phyloP scores from a whole-genome alignment of 2,329 filamentous ascomycete genomes.

The Aspergillus sp. region DNA sequence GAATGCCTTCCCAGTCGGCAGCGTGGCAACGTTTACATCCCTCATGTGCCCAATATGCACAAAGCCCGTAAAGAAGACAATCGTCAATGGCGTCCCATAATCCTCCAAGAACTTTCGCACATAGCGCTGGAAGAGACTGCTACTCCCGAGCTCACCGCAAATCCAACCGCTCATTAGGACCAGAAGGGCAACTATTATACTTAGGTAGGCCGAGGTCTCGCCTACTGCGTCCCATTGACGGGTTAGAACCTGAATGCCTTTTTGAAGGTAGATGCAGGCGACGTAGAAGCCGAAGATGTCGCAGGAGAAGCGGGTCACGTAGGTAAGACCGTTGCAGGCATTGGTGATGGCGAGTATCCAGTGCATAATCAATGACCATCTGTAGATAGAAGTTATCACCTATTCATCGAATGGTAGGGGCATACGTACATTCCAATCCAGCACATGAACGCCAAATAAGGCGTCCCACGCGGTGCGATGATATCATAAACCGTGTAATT shows the following conservation, averaged over 20 bases:
- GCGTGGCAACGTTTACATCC: constrained; percentile 59
- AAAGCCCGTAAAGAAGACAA: constrained; percentile 85
- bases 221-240: constrained; percentile 58
- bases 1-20: constrained; percentile 73
- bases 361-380: constrained; percentile 78
- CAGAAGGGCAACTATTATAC: constrained; percentile 66
- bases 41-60: constrained; percentile 78
- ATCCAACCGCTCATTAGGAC: constrained; percentile 71
- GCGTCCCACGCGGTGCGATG: constrained; percentile 65
- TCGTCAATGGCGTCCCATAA: constrained; percentile 75
- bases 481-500: constrained; percentile 94
- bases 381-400: constrained; percentile 22
- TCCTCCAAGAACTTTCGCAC: constrained; percentile 80
- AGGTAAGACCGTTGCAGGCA: constrained; percentile 79
- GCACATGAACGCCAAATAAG: constrained; percentile 85
- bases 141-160: constrained; percentile 63
- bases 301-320: constrained; percentile 85
- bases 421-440: constrained; percentile 69
- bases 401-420: not conserved
- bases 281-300: constrained; percentile 95
- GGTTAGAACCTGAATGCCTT: constrained; percentile 78
- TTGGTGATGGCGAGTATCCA: constrained; percentile 79
- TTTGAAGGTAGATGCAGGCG: constrained; percentile 84
- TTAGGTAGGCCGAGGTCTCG: constrained; percentile 65
- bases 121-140: constrained; percentile 66